Evolutionary conservation across 768 basidiomycete species (phyloP).

Genomic region (Lentinula guzmanii): DNA sequence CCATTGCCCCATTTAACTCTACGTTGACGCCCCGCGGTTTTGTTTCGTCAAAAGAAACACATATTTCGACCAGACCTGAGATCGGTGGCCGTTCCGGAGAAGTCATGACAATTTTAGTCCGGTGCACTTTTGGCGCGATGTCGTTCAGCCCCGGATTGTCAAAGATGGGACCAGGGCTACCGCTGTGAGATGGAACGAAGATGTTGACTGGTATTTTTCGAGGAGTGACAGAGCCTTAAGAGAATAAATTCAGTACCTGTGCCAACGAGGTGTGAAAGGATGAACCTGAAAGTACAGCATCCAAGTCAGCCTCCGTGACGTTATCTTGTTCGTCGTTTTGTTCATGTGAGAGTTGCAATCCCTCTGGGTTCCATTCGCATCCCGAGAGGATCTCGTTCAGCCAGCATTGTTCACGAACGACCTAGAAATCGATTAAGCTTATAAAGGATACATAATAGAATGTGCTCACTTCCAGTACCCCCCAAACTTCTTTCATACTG

Average conservation of each 20-base stretch:
- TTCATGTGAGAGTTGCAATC: conserved; percentile 20
- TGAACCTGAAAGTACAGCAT: conserved; percentile 58
- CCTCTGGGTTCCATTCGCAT: conserved; percentile 60
- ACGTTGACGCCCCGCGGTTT: conserved; percentile 50
- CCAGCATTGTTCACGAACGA: conserved; percentile 83
- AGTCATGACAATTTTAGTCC: conserved; percentile 57
- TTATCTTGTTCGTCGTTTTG: conserved; percentile 24
- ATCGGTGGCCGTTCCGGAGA: conserved; percentile 62
- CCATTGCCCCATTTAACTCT: conserved; percentile 55
- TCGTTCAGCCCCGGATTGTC: conserved; percentile 32
- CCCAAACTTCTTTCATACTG: conserved; percentile 70
- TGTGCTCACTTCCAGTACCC: conserved; percentile 57
- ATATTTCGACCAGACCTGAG: conserved; percentile 59
- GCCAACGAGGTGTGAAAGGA: not conserved
- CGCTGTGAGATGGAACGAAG: conserved; percentile 42
- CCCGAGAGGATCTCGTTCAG: conserved; percentile 63
- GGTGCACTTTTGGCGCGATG: conserved; percentile 28
- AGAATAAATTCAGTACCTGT: not conserved
- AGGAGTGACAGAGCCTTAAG: conserved; percentile 44
- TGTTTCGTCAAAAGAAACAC: conserved; percentile 54
- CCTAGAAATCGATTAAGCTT: conserved; percentile 26
- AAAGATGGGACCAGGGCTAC: conserved; percentile 34
- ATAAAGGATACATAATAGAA: not conserved
- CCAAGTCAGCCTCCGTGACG: conserved; percentile 50
- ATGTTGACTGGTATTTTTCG: conserved; percentile 71